Evolutionary conservation across 2,329 filamentous ascomycete genomes (phyloP), one percentile per base, ranked within the genome.

Genomic region (Ceratocystis colombiana): DNA sequence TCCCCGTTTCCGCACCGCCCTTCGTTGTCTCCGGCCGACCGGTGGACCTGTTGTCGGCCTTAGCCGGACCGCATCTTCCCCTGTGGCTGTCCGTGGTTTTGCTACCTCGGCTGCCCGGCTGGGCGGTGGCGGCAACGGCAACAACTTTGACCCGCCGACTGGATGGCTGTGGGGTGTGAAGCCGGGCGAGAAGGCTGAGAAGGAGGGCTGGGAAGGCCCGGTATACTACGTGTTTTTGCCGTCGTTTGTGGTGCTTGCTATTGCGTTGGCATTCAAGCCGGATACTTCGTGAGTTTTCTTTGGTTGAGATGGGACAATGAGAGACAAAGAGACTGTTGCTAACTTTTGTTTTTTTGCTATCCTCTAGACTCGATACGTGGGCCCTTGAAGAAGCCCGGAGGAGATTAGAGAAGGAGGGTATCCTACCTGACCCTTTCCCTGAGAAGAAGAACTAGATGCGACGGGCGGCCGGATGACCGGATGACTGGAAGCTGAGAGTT

Each of bases 111-210:
- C 73, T 71, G 70, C 57, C 30, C 62, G 63, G 5, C 76, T 75
- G 67, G 76, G 75, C 69, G 75, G 75, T 70, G 75, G 75, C 71
- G 75, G 75, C 70, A 69, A 88, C 78, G 88, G 85, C 73, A 82
- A 85, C 71, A 88, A 91, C 75, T 99, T 91, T 78, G 94, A 99
- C 71, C 86, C 92, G 61, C 93, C 94, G 2, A 83, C 81, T 66
- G 94, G 94, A 72, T 96, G 91, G 90, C 85, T 99, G 72, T 96
- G 89, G 77, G 92, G 92, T 71, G 84, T 96, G 72, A 92, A 91
- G 81, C 94, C 94, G 45, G 92, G 92, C 69, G 90, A 96, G 84
- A 96, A 96, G 82, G 86, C 90, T 75, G 85, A 95, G 83, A 89
- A 90, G 76, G 94, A 99, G 79, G 94, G 93, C 64, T 99, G 94